phyloP scores from a whole-genome alignment of 2,329 filamentous ascomycete genomes.

The Pseudogymnoascus sp. region DNA sequence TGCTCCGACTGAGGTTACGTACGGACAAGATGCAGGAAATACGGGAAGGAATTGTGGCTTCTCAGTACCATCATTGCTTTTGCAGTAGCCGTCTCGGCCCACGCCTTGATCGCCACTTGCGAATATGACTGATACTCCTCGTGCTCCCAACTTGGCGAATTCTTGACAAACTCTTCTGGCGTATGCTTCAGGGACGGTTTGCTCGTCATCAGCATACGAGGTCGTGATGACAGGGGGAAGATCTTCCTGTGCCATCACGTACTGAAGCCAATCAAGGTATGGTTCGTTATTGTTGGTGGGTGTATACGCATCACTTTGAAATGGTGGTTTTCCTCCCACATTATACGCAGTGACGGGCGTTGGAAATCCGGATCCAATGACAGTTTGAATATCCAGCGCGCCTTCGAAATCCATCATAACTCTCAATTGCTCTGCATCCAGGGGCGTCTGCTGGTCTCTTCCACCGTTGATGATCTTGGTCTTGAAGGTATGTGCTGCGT shows the following conservation, averaged over 20 bases:
- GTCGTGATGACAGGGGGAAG: constrained; percentile 50
- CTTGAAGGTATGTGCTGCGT: neutral
- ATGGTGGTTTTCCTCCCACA: constrained; percentile 47
- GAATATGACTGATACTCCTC: constrained; percentile 44
- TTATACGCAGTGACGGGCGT: constrained; percentile 45
- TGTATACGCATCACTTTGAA: constrained; percentile 35
- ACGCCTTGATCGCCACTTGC: constrained; percentile 45
- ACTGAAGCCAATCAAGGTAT: constrained; percentile 45
- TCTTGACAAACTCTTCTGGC: constrained; percentile 44
- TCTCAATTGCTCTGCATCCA: neutral
- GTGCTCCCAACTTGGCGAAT: constrained; percentile 44
- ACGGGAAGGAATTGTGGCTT: constrained; percentile 43
- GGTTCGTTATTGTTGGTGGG: constrained; percentile 42
- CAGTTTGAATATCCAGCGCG: constrained; percentile 48
- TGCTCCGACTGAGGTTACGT: constrained; percentile 21
- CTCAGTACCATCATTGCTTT: constrained; percentile 48
- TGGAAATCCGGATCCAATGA: constrained; percentile 45
- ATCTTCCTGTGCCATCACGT: constrained; percentile 38
- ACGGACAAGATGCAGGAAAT: constrained; percentile 43
- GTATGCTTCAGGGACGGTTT: constrained; percentile 43
- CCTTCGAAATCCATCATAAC: constrained; percentile 37
- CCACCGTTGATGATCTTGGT: neutral
- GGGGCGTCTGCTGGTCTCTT: neutral
- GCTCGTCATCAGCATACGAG: constrained; percentile 52
- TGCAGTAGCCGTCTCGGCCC: constrained; percentile 38